Conservation (phyloP, 2,329 filamentous ascomycete genomes). For the Aspergillus clavatus region DNA sequence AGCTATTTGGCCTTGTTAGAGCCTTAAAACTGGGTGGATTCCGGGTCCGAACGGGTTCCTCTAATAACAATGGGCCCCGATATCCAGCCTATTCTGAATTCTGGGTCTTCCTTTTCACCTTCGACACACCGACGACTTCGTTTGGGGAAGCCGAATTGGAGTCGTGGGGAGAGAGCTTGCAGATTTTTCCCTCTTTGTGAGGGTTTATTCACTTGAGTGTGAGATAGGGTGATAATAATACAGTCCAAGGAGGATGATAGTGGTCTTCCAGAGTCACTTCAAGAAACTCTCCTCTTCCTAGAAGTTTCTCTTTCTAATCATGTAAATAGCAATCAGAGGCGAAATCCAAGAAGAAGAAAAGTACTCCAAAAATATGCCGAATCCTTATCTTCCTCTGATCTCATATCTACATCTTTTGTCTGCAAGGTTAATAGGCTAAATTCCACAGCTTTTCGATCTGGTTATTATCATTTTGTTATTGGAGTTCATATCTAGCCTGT, state of each 20-base stretch:
- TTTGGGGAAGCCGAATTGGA: neutral
- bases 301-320: neutral
- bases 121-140: neutral
- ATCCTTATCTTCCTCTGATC: neutral
- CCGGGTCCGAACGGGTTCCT: neutral
- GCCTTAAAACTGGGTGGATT: neutral
- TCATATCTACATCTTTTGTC: neutral
- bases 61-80: too few species aligned
- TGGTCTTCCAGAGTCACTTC: too few species aligned
- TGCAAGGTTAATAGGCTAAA: neutral
- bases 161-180: slow-evolving; percentile 10
- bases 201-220: too few species aligned
- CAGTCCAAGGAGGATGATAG: too few species aligned
- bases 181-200: slow-evolving; percentile 6
- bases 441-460: too few species aligned
- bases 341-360: neutral
- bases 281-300: too few species aligned
- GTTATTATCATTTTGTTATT: too few species aligned
- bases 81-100: neutral
- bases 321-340: neutral
- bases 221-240: neutral
- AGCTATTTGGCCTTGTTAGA: neutral
- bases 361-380: neutral
- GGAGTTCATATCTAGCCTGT: too few species aligned
- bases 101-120: neutral